Conservation (phyloP, 148 eudicot genomes). For the Persicaria tinctoria region DNA sequence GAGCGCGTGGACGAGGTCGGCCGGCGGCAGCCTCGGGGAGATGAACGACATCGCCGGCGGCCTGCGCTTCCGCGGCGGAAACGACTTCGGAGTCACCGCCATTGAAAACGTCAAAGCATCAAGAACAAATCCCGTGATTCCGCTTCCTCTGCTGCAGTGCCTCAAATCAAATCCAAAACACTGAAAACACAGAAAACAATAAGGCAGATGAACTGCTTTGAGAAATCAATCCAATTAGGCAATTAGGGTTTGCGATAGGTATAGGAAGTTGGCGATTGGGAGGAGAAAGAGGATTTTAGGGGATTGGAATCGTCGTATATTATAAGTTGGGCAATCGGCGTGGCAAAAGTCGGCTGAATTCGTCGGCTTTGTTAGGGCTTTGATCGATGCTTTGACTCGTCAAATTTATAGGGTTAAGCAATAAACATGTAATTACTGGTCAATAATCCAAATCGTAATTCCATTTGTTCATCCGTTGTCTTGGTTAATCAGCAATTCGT, state of each 20-base stretch:
- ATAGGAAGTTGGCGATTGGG: background rate
- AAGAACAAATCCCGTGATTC: background rate
- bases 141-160: background rate
- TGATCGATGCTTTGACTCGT: background rate
- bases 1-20: slow-evolving; percentile 38
- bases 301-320: background rate
- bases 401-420: background rate
- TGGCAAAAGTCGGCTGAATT: slow-evolving; percentile 5
- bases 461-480: background rate
- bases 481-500: background rate
- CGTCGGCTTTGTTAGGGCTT: slow-evolving; percentile 1
- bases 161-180: background rate
- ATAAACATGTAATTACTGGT: background rate
- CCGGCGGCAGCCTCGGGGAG: slow-evolving; percentile 37
- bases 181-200: background rate
- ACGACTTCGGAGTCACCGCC: slow-evolving; percentile 53
- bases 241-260: background rate
- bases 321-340: slow-evolving; percentile 6
- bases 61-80: slow-evolving; percentile 59
- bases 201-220: background rate
- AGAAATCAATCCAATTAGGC: background rate
- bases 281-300: background rate
- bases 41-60: slow-evolving; percentile 45
- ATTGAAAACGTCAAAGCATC: slow-evolving; percentile 20
- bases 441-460: background rate